These are phyloP conservation scores for Papiliotrema terrestris DNA, from an alignment of 1,284 basidiomycete genomes.

Conservation along the genomic window DNA sequence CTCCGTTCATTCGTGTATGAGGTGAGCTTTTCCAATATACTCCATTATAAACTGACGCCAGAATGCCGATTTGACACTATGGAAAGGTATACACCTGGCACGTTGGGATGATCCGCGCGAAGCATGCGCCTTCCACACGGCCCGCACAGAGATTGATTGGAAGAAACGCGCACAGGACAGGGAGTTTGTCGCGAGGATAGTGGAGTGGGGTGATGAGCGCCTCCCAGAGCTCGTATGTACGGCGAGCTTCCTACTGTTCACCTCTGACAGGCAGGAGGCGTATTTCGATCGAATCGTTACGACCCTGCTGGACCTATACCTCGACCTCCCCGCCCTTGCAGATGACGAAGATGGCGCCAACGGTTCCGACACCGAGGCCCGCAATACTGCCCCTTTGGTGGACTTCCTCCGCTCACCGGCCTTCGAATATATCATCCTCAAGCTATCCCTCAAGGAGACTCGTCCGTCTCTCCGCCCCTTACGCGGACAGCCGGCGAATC, in stretches of 20 bases:
- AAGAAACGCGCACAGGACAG: constrained; percentile 25
- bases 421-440: constrained; percentile 22
- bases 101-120: constrained; percentile 38
- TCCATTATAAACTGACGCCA: constrained; percentile 10
- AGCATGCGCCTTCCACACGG: constrained; percentile 10
- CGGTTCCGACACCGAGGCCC: constrained; percentile 1
- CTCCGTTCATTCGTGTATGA: constrained; percentile 35
- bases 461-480: constrained; percentile 15
- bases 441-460: constrained; percentile 10
- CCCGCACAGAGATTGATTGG: constrained; percentile 24
- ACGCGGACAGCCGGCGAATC: constrained; percentile 10
- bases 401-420: constrained; percentile 17
- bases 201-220: constrained; percentile 18
- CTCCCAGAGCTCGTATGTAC: constrained; percentile 23
- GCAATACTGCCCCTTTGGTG: constrained; percentile 19
- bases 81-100: constrained; percentile 33
- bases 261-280: constrained; percentile 2
- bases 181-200: constrained; percentile 24
- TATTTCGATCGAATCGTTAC: constrained; percentile 22
- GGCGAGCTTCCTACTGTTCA: background rate
- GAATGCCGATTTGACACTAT: constrained; percentile 38
- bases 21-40: constrained; percentile 16
- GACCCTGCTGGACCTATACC: constrained; percentile 31
- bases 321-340: constrained; percentile 26
- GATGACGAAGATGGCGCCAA: background rate